Conservation (phyloP, 106 monocot species). For the Gastrodia elata region DNA sequence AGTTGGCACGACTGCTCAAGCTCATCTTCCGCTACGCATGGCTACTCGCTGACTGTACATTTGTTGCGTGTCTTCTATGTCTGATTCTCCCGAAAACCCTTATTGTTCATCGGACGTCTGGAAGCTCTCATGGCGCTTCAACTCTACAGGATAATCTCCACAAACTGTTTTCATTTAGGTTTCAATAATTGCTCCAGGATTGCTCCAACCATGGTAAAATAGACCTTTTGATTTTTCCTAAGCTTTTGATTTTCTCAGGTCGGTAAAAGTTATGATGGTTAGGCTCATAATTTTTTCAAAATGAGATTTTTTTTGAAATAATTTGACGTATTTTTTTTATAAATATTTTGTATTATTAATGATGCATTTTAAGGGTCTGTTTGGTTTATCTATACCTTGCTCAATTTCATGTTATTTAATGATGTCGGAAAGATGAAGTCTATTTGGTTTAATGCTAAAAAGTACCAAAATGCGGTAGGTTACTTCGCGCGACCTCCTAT, state of each 20-base stretch:
- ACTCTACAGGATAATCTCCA: not conserved
- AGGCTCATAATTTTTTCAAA: not conserved
- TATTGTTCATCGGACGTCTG: not conserved
- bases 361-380: too few relatives aligned
- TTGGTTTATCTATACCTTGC: too few relatives aligned
- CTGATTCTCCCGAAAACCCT: not conserved
- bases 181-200: conserved; percentile 2
- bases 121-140: conserved; percentile 5
- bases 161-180: not conserved
- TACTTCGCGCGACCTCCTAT: too few relatives aligned
- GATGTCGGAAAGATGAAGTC: too few relatives aligned
- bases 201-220: conserved; percentile 3
- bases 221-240: not conserved
- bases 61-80: not conserved
- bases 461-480: too few relatives aligned
- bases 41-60: not conserved
- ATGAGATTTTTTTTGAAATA: too few relatives aligned
- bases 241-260: not conserved
- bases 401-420: too few relatives aligned
- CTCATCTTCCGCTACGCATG: not conserved
- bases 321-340: too few relatives aligned
- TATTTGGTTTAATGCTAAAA: too few relatives aligned
- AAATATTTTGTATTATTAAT: too few relatives aligned
- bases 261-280: not conserved
- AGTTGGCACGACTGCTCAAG: not conserved